Base-by-base conservation (phyloP, 2,329 filamentous ascomycete genomes). In the Ascomycota sp. region DNA sequence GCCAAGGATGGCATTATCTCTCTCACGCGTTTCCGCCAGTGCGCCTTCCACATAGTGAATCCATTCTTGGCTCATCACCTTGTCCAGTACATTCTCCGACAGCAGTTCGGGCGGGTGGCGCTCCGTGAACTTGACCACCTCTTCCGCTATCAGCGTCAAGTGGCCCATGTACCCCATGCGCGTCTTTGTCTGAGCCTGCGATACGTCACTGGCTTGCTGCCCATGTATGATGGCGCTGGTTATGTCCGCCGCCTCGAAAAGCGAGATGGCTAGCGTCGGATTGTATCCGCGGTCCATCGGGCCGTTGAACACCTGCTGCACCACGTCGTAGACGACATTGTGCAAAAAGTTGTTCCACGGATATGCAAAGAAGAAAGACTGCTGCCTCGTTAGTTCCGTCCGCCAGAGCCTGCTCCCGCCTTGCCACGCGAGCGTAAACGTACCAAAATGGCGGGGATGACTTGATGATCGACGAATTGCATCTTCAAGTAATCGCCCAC, bases 321-420 rank as follows among this genome's bases (percentile, higher is more conserved):
- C 81, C 45, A 98, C 85, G 50, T 98, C 89, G 48, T 98, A 98
- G 28, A 98, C 89, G 26, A 98, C 89, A 46, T 98, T 98, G 55
- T 98, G 89, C 27, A 98, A 65, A 47, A 98, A 98, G 51, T 98
- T 98, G 54, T 98, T 98, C 89, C 89, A 98, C 1, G 89, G 86
- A 45, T 95, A 98, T 35, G 77, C 73, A 60, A 98, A 98, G 57
- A 98, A 98, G 59, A 95, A 95, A 33, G 83, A 80, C 82, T 91
- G 38, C 2, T 5, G 1, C 6, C 8, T n/a, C n/a, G 21, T 33
- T 33, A 35, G 30, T 42, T 20, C 28, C 11, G 30, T 7, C 25
- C 29, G 19, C 9, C 7, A 29, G n/a, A 22, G 5, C 7, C 11
- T 12, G 12, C 10, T 8, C n/a, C n/a, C n/a, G n/a, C n/a, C n/a